These are phyloP conservation scores for Fraxinus nigra DNA, from an alignment of 305 asterid genomes.

Conservation along the genomic window DNA sequence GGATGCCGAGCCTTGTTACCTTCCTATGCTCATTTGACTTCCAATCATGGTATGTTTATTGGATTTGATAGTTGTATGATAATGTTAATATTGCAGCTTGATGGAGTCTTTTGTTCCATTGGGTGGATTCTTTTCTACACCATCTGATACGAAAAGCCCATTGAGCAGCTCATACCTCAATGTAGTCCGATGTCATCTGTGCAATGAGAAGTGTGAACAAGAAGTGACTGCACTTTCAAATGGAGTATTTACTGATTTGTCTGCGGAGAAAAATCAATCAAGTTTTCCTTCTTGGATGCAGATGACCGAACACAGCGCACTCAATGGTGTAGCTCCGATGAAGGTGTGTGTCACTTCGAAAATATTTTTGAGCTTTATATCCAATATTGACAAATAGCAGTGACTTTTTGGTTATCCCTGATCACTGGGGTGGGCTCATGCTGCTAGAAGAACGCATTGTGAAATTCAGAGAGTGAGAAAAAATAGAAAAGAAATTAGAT, in stretches of 20 bases:
- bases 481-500: too few relatives aligned
- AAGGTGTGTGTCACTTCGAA: constrained; percentile 50
- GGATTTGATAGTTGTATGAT: constrained; percentile 19
- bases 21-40: neutral
- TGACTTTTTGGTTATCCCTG: neutral
- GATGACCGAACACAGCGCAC: constrained; percentile 28
- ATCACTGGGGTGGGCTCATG: neutral
- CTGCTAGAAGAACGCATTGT: neutral
- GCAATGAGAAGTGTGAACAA: constrained; percentile 70
- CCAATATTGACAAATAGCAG: neutral
- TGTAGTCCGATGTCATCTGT: constrained; percentile 45
- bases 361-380: neutral
- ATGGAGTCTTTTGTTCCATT: constrained; percentile 96
- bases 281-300: constrained; percentile 58
- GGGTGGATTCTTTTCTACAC: constrained; percentile 87
- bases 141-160: constrained; percentile 47
- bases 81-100: constrained; percentile 53
- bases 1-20: neutral
- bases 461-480: neutral
- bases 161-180: constrained; percentile 36
- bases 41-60: neutral
- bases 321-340: constrained; percentile 21
- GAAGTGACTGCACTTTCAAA: constrained; percentile 50
- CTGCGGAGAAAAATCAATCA: constrained; percentile 35
- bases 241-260: constrained; percentile 33